These are phyloP conservation scores for Biscogniauxia sp. DNA, from an alignment of 2,329 filamentous ascomycete species.

Conservation along the genomic window DNA sequence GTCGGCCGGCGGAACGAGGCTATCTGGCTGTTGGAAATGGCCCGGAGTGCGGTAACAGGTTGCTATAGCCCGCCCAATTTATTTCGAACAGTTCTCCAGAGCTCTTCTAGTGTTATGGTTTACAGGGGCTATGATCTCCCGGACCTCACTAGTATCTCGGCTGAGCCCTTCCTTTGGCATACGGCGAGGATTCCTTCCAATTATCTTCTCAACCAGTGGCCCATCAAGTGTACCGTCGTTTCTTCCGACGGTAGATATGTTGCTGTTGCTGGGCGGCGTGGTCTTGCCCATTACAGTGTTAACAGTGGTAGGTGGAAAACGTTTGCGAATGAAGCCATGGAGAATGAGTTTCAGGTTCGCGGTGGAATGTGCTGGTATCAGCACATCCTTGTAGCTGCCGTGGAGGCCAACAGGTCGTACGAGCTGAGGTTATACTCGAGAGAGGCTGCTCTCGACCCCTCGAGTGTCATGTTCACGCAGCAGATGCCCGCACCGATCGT, in stretches of 20 bases:
- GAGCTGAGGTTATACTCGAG: conserved; percentile 92
- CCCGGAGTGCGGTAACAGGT: conserved; percentile 86
- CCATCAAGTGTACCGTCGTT: conserved; percentile 80
- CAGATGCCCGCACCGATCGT: conserved; percentile 83
- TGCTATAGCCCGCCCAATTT: conserved; percentile 92
- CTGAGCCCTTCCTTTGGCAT: conserved; percentile 93
- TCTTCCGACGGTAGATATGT: conserved; percentile 92
- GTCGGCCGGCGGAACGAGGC: conserved; percentile 69
- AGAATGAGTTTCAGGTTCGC: conserved; percentile 87
- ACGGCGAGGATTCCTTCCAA: conserved; percentile 79
- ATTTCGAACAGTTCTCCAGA: conserved; percentile 84
- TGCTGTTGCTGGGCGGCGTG: conserved; percentile 89
- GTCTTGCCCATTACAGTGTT: conserved; percentile 92
- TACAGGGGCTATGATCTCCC: conserved; percentile 92
- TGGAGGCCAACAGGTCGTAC: conserved; percentile 80
- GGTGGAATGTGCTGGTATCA: conserved; percentile 99
- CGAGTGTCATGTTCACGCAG: conserved; percentile 72
- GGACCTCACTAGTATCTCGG: conserved; percentile 86
- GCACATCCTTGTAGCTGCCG: conserved; percentile 87
- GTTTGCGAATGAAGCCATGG: conserved; percentile 75
- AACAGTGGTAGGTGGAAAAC: conserved; percentile 95
- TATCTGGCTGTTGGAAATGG: conserved; percentile 87
- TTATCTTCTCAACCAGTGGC: conserved; percentile 92
- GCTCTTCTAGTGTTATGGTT: conserved; percentile 82
- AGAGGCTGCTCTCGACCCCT: conserved; percentile 73